Percentiles rank a stretch among this genome's conserved stretches.
These are phyloP conservation scores for Astragalus glycyphyllos DNA, from an alignment of 306 rosid genomes.

Conservation along the genomic window DNA sequence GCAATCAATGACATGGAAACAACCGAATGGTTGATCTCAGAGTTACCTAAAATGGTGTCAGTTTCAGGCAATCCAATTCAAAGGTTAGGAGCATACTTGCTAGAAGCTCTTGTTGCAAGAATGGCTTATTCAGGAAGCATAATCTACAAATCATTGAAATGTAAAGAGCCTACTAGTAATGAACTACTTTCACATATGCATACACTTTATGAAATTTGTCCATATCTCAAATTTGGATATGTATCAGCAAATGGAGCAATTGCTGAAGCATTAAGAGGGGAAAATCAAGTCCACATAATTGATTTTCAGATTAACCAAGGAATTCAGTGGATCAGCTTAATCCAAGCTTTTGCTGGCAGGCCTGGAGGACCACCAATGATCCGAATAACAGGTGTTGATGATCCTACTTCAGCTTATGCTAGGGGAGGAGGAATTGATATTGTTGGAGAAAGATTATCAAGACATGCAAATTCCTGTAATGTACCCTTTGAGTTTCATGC, in stretches of 20 bases:
- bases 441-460: constrained; percentile 66
- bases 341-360: constrained; percentile 72
- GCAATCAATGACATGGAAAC: constrained; percentile 60
- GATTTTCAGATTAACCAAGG: constrained; percentile 94
- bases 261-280: constrained; percentile 80
- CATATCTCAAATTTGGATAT: constrained; percentile 86
- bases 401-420: constrained; percentile 72
- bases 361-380: constrained; percentile 86
- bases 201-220: constrained; percentile 76
- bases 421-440: constrained; percentile 81
- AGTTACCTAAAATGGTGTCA: constrained; percentile 75
- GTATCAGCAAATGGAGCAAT: constrained; percentile 95
- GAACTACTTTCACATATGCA: constrained; percentile 87
- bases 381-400: constrained; percentile 78
- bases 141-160: constrained; percentile 74
- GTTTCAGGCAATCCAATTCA: constrained; percentile 81
- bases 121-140: constrained; percentile 83
- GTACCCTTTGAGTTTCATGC: constrained; percentile 81
- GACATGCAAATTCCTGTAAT: constrained; percentile 61
- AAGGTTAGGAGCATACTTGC: constrained; percentile 83
- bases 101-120: constrained; percentile 91
- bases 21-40: constrained; percentile 70
- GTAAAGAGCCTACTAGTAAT: constrained; percentile 76
- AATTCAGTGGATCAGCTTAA: constrained; percentile 78
- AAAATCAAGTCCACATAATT: constrained; percentile 73